These are phyloP conservation scores for Datisca glomerata DNA, from an alignment of 306 rosid genomes.

Conservation along the genomic window DNA sequence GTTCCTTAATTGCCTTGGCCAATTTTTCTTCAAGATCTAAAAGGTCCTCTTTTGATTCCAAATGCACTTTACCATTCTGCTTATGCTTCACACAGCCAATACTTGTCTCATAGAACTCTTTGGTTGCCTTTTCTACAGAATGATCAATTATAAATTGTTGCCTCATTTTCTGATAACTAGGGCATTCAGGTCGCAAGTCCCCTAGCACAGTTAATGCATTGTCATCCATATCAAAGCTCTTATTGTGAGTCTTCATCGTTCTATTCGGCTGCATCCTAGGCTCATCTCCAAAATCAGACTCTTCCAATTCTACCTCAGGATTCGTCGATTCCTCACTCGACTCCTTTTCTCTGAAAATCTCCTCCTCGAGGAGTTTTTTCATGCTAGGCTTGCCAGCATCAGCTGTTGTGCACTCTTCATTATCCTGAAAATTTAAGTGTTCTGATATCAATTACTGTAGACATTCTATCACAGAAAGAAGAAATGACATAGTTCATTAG, in stretches of 20 bases:
- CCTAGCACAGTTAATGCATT: conserved; percentile 26
- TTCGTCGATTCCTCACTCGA: conserved; percentile 18
- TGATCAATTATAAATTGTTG: conserved; percentile 31
- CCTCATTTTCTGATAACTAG: conserved; percentile 30
- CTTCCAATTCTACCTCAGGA: conserved; percentile 24
- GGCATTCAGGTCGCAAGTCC: conserved; percentile 25
- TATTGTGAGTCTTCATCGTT: conserved; percentile 38
- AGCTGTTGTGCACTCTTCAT: conserved; percentile 20
- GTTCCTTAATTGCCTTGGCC: conserved; percentile 44
- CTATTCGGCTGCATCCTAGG: conserved; percentile 32
- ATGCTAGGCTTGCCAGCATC: conserved; percentile 62
- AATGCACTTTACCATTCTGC: conserved; percentile 28
- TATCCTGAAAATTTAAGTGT: conserved; percentile 42
- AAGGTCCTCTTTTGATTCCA: conserved; percentile 34
- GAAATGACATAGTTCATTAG: too few species aligned
- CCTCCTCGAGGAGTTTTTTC: conserved; percentile 95
- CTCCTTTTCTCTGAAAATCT: conserved; percentile 58
- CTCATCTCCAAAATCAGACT: conserved; percentile 28
- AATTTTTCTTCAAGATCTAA: conserved; percentile 45
- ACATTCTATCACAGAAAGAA: too few species aligned
- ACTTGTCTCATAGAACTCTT: conserved; percentile 52
- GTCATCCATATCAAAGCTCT: conserved; percentile 44
- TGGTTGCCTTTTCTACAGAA: conserved; percentile 54
- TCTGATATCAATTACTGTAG: too few species aligned
- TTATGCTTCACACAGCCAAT: conserved; percentile 24